Conservation (phyloP, 768 basidiomycete genomes). For the Porphyrellus cyaneotinctus region DNA sequence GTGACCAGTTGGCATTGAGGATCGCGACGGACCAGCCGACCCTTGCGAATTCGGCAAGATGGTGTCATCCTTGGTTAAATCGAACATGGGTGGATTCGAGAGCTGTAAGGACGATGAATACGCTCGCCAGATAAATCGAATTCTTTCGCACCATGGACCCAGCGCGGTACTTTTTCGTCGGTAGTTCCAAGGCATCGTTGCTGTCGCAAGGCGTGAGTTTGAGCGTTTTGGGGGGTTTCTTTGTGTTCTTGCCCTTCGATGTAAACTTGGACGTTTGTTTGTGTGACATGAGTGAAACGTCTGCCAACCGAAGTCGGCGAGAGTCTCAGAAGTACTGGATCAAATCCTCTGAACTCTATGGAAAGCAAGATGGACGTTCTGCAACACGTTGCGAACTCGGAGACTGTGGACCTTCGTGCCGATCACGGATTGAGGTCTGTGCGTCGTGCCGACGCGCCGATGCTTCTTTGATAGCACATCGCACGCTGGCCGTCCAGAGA, state of each 20-base stretch:
- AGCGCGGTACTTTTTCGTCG: constrained; percentile 18
- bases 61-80: constrained; percentile 15
- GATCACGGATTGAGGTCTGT: too few relatives aligned
- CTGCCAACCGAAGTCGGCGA: too few relatives aligned
- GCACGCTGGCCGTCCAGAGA: too few relatives aligned
- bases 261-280: background rate
- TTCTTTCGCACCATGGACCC: constrained; percentile 5
- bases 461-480: too few relatives aligned
- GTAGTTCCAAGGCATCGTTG: constrained; percentile 15
- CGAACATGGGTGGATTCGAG: constrained; percentile 22
- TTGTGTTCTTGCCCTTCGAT: background rate
- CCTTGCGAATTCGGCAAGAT: constrained; percentile 6
- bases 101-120: constrained; percentile 14
- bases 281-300: too few relatives aligned
- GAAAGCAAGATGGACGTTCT: too few relatives aligned
- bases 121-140: background rate
- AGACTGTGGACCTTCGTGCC: too few relatives aligned
- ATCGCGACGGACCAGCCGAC: background rate
- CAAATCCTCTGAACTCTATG: too few relatives aligned
- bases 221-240: background rate
- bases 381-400: too few relatives aligned
- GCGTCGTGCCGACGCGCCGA: too few relatives aligned
- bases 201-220: background rate
- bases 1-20: background rate
- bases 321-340: too few relatives aligned